These are phyloP conservation scores for Punica granatum DNA, from an alignment of 345 rosid genomes.

Conservation along the genomic window DNA sequence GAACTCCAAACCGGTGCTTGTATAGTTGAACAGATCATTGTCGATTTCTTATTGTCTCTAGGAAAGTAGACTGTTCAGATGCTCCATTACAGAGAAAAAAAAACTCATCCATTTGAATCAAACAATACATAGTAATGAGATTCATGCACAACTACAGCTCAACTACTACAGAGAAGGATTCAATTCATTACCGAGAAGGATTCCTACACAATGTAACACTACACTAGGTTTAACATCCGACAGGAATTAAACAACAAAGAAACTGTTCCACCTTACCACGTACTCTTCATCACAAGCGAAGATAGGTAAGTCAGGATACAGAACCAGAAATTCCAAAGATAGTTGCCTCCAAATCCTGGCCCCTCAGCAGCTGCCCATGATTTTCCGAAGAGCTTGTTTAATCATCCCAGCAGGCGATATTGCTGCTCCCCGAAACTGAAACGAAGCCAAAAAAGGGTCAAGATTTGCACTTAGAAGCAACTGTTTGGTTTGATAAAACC, in stretches of 20 bases:
- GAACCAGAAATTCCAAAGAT: neutral
- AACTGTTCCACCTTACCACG: neutral
- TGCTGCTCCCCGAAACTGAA: conserved; percentile 63
- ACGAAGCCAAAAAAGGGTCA: conserved; percentile 7
- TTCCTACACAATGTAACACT: neutral
- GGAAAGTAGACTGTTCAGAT: neutral
- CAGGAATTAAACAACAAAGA: neutral
- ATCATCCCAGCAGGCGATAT: conserved; percentile 58
- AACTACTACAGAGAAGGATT: neutral
- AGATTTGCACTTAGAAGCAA: neutral
- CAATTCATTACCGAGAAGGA: neutral
- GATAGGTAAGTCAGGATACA: neutral
- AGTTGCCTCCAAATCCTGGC: neutral
- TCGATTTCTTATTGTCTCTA: neutral
- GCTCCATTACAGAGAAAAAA: neutral
- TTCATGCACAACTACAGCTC: neutral
- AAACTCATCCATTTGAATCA: neutral
- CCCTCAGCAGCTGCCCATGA: conserved; percentile 30
- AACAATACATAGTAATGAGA: neutral
- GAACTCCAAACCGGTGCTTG: too few species aligned
- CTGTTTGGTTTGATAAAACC: neutral
- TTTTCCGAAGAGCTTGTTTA: conserved; percentile 51
- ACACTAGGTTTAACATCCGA: neutral
- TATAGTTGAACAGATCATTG: too few species aligned
- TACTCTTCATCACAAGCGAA: neutral